phyloP scores from a whole-genome alignment of 257 asterid genomes.

The Perilla frutescens region DNA sequence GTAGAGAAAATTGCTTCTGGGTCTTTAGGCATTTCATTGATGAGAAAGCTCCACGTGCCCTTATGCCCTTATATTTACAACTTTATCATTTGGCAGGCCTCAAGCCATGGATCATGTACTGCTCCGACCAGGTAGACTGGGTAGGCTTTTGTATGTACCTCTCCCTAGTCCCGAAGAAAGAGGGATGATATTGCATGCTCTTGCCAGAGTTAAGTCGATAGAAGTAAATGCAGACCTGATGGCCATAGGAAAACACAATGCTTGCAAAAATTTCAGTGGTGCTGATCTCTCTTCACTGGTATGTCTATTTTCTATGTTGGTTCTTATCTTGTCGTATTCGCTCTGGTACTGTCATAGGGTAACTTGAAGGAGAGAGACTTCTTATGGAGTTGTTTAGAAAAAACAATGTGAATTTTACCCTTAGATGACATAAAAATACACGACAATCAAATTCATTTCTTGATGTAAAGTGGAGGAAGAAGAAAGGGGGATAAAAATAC shows the following conservation, averaged over 20 bases:
- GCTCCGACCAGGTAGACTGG: constrained; percentile 86
- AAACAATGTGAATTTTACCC: too few species aligned
- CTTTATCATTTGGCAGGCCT: constrained; percentile 54
- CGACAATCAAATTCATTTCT: too few species aligned
- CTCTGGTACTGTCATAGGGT: too few species aligned
- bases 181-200: constrained; percentile 78
- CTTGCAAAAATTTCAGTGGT: constrained; percentile 77
- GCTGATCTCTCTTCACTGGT: constrained; percentile 85
- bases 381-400: too few species aligned
- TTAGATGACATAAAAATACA: too few species aligned
- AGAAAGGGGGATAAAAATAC: too few species aligned
- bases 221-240: constrained; percentile 68
- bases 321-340: too few species aligned
- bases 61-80: constrained; percentile 12
- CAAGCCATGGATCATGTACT: constrained; percentile 84
- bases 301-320: constrained; percentile 20
- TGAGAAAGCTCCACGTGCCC: background rate
- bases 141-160: constrained; percentile 76
- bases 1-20: constrained; percentile 35
- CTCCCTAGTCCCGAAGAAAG: constrained; percentile 85
- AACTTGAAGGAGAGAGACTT: too few species aligned
- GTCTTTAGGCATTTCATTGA: too few species aligned
- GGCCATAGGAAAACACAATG: constrained; percentile 60
- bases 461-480: too few species aligned
- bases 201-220: constrained; percentile 63